Evolutionary conservation across 2,329 filamentous ascomycete genomes (phyloP).

Genomic region (Emmonsiellopsis sp.): DNA sequence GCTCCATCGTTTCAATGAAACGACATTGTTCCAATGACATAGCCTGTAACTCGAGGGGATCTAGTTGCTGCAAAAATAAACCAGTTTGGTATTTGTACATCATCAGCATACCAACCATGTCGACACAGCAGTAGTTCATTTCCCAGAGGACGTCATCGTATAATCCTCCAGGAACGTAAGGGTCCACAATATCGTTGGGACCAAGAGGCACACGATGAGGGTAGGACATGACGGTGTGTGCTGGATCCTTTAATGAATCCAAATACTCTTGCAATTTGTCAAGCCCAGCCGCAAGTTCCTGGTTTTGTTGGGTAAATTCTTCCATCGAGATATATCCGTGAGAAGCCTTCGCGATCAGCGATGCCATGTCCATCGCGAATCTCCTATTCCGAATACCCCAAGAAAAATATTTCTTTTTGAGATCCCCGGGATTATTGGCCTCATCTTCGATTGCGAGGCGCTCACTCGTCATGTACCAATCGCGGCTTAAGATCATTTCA

Average conservation of each 20-base stretch:
- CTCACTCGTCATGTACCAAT: slow-evolving; percentile 65
- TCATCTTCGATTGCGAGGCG: slow-evolving; percentile 55
- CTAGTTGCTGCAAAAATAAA: slow-evolving; percentile 44
- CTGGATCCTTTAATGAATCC: slow-evolving; percentile 54
- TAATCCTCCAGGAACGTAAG: slow-evolving; percentile 60
- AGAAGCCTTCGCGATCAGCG: slow-evolving; percentile 62
- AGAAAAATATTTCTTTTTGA: slow-evolving; percentile 59
- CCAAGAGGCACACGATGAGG: slow-evolving; percentile 44
- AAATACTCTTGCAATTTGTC: slow-evolving; percentile 42
- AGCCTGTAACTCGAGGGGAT: slow-evolving; percentile 46
- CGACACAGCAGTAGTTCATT: slow-evolving; percentile 64
- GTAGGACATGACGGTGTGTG: slow-evolving; percentile 57
- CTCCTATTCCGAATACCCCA: slow-evolving; percentile 59
- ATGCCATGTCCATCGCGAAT: slow-evolving; percentile 70
- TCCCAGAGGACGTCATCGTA: slow-evolving; percentile 63
- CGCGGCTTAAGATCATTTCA: slow-evolving; percentile 60
- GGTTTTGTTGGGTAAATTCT: slow-evolving; percentile 56
- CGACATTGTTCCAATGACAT: slow-evolving; percentile 65
- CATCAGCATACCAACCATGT: slow-evolving; percentile 68
- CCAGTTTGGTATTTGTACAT: slow-evolving; percentile 73
- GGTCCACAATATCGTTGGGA: slow-evolving; percentile 62
- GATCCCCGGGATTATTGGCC: slow-evolving; percentile 50
- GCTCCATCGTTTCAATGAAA: slow-evolving; percentile 68
- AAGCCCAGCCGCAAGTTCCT: slow-evolving; percentile 39
- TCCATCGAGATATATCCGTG: slow-evolving; percentile 56